Evolutionary conservation across 306 rosid genomes (phyloP).

Genomic region (Rosa lucieae): DNA sequence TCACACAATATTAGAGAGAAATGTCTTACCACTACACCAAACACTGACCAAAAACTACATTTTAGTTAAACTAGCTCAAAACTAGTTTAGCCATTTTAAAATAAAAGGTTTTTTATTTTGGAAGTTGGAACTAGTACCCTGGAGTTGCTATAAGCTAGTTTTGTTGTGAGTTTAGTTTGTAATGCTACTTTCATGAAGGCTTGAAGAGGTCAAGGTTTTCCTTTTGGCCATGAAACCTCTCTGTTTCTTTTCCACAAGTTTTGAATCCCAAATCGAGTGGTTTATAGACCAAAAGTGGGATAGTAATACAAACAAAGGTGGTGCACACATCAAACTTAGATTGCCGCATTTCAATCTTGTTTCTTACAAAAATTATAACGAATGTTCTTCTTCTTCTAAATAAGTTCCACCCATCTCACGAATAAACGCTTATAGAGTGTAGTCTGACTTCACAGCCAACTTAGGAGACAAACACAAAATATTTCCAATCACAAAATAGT

Average conservation of each 20-base stretch:
- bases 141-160: background rate
- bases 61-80: too few relatives aligned
- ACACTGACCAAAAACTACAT: accelerated
- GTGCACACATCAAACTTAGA: background rate
- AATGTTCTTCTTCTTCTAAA: background rate
- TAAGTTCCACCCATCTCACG: background rate
- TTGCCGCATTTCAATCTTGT: background rate
- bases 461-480: background rate
- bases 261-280: background rate
- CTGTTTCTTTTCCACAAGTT: background rate
- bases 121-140: background rate
- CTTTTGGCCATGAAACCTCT: background rate
- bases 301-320: background rate
- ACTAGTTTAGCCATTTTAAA: too few relatives aligned
- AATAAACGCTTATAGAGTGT: background rate
- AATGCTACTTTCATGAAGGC: background rate
- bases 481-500: background rate
- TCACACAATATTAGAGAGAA: too few relatives aligned
- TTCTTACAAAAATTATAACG: background rate
- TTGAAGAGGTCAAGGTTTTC: background rate
- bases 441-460: background rate
- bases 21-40: background rate
- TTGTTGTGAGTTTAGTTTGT: background rate
- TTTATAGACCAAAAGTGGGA: background rate
- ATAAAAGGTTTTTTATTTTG: background rate